phyloP scores from a whole-genome alignment of 208 protist genomes.

The Lotmaria passim region DNA sequence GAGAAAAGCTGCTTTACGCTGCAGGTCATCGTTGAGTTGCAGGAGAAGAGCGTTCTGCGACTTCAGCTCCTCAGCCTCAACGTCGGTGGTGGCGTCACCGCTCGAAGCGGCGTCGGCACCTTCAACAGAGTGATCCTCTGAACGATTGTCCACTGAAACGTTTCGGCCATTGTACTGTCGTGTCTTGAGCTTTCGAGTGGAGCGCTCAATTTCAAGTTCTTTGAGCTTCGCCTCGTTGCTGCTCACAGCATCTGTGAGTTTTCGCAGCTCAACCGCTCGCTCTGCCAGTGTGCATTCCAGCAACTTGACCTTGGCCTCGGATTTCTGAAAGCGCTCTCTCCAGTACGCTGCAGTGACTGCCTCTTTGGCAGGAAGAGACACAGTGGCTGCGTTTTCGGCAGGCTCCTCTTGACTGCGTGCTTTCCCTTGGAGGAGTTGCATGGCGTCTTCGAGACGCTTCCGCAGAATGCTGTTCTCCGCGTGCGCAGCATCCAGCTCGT shows the following conservation, averaged over 20 bases:
- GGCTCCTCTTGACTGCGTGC: background rate
- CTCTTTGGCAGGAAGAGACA: background rate
- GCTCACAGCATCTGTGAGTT: constrained; percentile 16
- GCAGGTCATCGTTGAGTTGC: constrained; percentile 29
- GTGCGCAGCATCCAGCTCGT: constrained; percentile 26
- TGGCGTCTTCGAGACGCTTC: constrained; percentile 35
- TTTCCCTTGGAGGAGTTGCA: constrained; percentile 16
- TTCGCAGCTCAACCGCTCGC: constrained; percentile 19
- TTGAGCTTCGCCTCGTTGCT: constrained; percentile 24
- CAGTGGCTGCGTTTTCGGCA: background rate
- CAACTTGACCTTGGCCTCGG: constrained; percentile 28
- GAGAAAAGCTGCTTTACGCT: constrained; percentile 33
- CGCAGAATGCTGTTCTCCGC: constrained; percentile 37
- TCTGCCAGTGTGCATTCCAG: constrained; percentile 36
- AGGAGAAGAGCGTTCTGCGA: constrained; percentile 22
- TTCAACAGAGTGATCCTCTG: background rate
- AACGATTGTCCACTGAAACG: background rate
- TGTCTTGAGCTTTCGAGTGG: background rate
- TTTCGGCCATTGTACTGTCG: background rate
- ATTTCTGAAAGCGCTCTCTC: constrained; percentile 16
- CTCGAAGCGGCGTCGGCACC: background rate
- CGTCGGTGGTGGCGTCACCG: background rate
- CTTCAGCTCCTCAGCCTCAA: constrained; percentile 20
- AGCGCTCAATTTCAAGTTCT: constrained; percentile 16
- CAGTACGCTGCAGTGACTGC: constrained; percentile 15